Base-by-base conservation (phyloP, 2,329 filamentous ascomycete species). In the Trichophyton verrucosum region DNA sequence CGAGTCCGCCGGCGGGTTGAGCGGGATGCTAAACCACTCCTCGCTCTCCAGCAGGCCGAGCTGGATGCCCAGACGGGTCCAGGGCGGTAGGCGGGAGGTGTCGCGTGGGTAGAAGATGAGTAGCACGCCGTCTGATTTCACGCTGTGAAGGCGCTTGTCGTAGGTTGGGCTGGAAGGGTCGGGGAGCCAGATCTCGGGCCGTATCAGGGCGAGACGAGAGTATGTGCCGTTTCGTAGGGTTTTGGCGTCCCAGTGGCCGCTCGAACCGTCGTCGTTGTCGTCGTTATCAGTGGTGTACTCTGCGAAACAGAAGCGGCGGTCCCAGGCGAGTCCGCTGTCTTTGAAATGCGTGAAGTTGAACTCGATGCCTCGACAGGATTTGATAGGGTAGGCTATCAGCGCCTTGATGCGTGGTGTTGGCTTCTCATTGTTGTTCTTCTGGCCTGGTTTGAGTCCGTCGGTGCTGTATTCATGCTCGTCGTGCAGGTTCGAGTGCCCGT, bases 271-370 rank as follows among this genome's bases (percentile, higher is more conserved):
- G 1, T 17, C 40, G 13, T 44, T 4, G 2, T 8, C n/a, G 60
- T 72, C 71, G 64, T 76, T 74, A 55, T 55, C 59, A 20, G 15
- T 49, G 30, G 46, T 51, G 46, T 78, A 71, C 72, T 91, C 86
- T 1, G 88, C 90, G 70, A 96, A 89, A 56, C 84, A 86, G 76
- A 91, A 95, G 66, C 92, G 82, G 4, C 90, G 83, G 73, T 96
- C 91, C 72, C 87, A 88, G 70, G 86, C 82, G 61, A 95, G 78
- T 1, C 91, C 90, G 1, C 82, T 83, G 4, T 82, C 76, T 53
- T 89, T 74, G 15, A 94, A 80, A 60, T 82, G 81, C 62, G 82
- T 82, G 63, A 80, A 76, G 58, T 81, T 75, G 55, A 96, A 73
- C 74, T 94, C 89, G 60, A 95, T 84, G 30, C 87, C 88, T 61